Evolutionary conservation across 495 filamentous ascomycete species (phyloP).

Genomic region (Clavariopsis aquatica): DNA sequence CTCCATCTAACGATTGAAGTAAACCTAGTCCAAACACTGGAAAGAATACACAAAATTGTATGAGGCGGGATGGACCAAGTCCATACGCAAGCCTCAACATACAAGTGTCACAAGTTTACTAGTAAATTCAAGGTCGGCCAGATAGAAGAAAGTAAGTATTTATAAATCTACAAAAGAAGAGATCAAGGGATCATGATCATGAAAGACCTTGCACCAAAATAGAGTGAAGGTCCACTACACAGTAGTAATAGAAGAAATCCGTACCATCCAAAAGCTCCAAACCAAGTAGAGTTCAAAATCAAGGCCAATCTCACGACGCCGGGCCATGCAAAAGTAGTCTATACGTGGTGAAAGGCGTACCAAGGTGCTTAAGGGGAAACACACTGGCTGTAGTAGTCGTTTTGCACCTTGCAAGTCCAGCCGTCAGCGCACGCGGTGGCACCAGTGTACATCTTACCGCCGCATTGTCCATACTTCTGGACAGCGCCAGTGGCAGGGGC

Average conservation of each 20-base stretch:
- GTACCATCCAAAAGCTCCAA: not conserved
- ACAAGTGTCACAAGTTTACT: not conserved
- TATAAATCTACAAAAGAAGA: slow-evolving; percentile 30
- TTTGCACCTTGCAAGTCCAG: slow-evolving; percentile 28
- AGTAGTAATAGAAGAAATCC: not conserved
- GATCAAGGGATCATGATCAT: not conserved
- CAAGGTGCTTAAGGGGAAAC: not conserved
- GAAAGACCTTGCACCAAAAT: not conserved
- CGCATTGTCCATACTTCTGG: slow-evolving; percentile 34
- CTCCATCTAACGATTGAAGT: too few species aligned
- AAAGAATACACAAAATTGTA: not conserved
- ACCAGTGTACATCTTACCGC: slow-evolving; percentile 29
- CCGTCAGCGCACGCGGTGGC: slow-evolving; percentile 28
- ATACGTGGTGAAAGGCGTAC: not conserved
- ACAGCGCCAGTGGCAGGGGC: slow-evolving; percentile 18
- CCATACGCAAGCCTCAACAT: too few species aligned
- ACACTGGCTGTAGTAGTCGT: slow-evolving; percentile 38
- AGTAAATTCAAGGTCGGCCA: slow-evolving; percentile 4
- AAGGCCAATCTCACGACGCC: slow-evolving; percentile 11
- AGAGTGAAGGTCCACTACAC: not conserved
- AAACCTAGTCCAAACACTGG: not conserved
- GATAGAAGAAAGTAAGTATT: not conserved
- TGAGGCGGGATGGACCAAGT: not conserved
- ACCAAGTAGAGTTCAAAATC: not conserved
- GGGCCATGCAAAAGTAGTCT: slow-evolving; percentile 11